phyloP scores from a whole-genome alignment of 352 stramenopile genomes.

The Blastocystis sp. region DNA sequence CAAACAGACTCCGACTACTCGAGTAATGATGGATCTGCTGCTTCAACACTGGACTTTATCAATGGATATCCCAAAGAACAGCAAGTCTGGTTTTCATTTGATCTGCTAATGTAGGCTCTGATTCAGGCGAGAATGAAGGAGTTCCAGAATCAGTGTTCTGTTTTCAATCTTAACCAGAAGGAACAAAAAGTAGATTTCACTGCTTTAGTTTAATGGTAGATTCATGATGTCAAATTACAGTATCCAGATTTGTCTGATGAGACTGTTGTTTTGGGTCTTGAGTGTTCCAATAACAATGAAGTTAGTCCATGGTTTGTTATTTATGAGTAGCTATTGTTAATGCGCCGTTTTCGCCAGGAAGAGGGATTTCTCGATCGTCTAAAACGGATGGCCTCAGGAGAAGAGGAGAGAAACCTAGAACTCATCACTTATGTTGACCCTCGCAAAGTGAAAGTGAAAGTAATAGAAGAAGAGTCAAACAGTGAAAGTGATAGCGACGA shows the following conservation, averaged over 20 bases:
- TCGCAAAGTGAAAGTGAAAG: neutral
- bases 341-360: slow-evolving; percentile 21
- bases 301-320: neutral
- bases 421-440: slow-evolving; percentile 32
- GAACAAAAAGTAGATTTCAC: slow-evolving; percentile 40
- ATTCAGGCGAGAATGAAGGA: slow-evolving; percentile 7
- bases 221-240: slow-evolving; percentile 18
- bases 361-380: neutral
- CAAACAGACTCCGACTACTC: neutral
- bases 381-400: neutral
- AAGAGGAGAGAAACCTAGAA: neutral
- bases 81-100: neutral
- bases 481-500: slow-evolving; percentile 33
- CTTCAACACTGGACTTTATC: neutral
- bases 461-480: neutral
- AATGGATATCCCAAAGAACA: neutral
- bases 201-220: neutral
- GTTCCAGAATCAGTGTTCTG: neutral
- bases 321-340: slow-evolving; percentile 10
- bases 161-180: slow-evolving; percentile 52
- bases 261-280: neutral
- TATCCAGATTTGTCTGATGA: slow-evolving; percentile 27
- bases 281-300: slow-evolving; percentile 55
- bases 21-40: neutral
- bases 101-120: slow-evolving; percentile 7